Base-by-base conservation (phyloP, 164 flowering plant genomes). In the Magnolia sinica region DNA sequence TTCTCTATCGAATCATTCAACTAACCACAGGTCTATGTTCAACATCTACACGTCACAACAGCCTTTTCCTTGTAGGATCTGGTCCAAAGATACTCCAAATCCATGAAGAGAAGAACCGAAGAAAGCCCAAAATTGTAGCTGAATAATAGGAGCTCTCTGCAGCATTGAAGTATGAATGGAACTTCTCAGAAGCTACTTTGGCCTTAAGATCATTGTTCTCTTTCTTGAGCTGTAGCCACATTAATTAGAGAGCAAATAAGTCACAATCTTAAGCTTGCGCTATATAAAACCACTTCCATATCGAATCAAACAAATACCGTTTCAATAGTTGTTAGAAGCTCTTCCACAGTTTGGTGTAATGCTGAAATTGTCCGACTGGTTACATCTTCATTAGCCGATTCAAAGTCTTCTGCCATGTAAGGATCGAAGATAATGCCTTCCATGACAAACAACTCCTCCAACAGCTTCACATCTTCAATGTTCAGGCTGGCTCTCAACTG, bases 341-440 rank as follows among this genome's bases (percentile, higher is more conserved):
- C 88, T 80, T 87, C 86, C 72, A 89, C 78, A 19, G 88, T 84
- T 68, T 85, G 78, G 29, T 86, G 89, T 77, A 90, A 74, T 11
- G 87, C 74, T 20, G 83, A 76, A 76, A 89, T 85, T 68, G 93
- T 87, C 50, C 65, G 76, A 23, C 55, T 79, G 50, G 84, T 82
- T 23, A 83, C 73, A 79, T 91, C 91, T 73, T 87, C 87, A 55
- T 73, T 83, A 29, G 79, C 88, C 74, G 79, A 63, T 52, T 89
- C 94, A 69, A 84, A 45, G 27, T 85, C 88, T 80, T 85, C 88
- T 45, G 73, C 73, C 6, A 86, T 79, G 74, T 79, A 51, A 45
- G 84, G 73, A 82, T 86, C 85, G 74, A 82, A 83, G 58, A 88
- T 45, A 50, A 91, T 83, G 58, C 94, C 96, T 72, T 89, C 91